Evolutionary conservation across 495 filamentous ascomycete genomes (phyloP).

Genomic region (Penicillium desertorum): DNA sequence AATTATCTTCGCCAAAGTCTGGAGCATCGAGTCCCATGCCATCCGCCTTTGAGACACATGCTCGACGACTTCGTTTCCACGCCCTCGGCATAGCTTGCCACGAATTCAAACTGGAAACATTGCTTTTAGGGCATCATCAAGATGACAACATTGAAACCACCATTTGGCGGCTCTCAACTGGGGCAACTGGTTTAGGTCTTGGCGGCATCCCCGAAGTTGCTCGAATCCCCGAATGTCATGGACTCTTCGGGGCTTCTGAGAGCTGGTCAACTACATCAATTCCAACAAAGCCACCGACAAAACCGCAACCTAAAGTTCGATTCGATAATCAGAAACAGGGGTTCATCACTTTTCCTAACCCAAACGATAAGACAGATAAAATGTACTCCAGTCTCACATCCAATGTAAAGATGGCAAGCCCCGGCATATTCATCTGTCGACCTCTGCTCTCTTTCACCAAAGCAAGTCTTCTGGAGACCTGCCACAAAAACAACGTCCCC

Average conservation of each 20-base stretch:
- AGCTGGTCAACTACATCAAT: constrained; percentile 53
- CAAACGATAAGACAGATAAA: neutral
- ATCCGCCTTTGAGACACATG: constrained; percentile 73
- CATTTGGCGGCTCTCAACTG: constrained; percentile 65
- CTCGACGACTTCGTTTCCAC: constrained; percentile 72
- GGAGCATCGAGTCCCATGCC: constrained; percentile 46
- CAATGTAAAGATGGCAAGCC: constrained; percentile 54
- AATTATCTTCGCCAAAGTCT: constrained; percentile 12
- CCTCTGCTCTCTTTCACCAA: constrained; percentile 78
- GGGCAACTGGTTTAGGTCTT: constrained; percentile 64
- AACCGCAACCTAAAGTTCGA: constrained; percentile 6
- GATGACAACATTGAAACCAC: constrained; percentile 89
- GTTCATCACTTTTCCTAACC: constrained; percentile 7
- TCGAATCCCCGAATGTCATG: constrained; percentile 80
- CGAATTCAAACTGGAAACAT: constrained; percentile 42
- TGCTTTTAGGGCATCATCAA: constrained; percentile 79
- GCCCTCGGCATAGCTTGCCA: constrained; percentile 62
- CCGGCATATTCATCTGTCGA: constrained; percentile 69
- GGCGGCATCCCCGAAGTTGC: constrained; percentile 62
- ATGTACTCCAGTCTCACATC: neutral
- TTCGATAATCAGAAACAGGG: constrained; percentile 16
- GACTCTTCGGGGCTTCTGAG: constrained; percentile 65
- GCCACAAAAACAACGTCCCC: constrained; percentile 57
- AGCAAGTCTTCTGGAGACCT: constrained; percentile 68
- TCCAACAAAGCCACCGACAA: constrained; percentile 1